Percentiles rank a stretch among this genome's conserved stretches.
These are phyloP conservation scores for Pythium inflatum DNA, from an alignment of 352 stramenopile genomes.

Conservation along the genomic window DNA sequence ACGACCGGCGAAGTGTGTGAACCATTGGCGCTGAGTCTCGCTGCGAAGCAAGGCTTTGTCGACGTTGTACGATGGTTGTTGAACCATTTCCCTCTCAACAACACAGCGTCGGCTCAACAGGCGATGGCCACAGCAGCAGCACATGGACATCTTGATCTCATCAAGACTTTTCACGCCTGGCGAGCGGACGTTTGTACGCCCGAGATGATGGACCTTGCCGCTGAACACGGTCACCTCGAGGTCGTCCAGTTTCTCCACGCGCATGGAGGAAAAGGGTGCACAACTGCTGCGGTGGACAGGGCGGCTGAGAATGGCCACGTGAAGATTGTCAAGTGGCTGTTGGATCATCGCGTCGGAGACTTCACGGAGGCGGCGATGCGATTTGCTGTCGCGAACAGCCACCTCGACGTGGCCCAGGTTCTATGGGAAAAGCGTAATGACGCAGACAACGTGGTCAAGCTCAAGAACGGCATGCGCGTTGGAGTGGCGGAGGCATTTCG, in stretches of 20 bases:
- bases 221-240: constrained; percentile 21
- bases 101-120: background rate
- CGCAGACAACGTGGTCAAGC: too few relatives aligned
- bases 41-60: constrained; percentile 15
- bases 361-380: constrained; percentile 10
- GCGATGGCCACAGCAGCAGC: constrained; percentile 18
- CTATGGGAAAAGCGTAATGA: background rate
- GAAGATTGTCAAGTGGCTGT: constrained; percentile 2
- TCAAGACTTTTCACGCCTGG: constrained; percentile 15
- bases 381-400: constrained; percentile 7
- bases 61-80: constrained; percentile 29
- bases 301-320: background rate
- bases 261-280: background rate
- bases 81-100: background rate
- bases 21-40: background rate
- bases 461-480: too few relatives aligned
- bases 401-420: constrained; percentile 15
- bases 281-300: background rate
- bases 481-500: too few relatives aligned
- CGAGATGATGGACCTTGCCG: constrained; percentile 23
- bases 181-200: background rate
- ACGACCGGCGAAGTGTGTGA: background rate
- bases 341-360: constrained; percentile 6
- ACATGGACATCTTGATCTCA: constrained; percentile 22
- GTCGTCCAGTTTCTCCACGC: constrained; percentile 27